Evolutionary conservation across 257 asterid genomes (phyloP).

Genomic region (Solanum etuberosum): DNA sequence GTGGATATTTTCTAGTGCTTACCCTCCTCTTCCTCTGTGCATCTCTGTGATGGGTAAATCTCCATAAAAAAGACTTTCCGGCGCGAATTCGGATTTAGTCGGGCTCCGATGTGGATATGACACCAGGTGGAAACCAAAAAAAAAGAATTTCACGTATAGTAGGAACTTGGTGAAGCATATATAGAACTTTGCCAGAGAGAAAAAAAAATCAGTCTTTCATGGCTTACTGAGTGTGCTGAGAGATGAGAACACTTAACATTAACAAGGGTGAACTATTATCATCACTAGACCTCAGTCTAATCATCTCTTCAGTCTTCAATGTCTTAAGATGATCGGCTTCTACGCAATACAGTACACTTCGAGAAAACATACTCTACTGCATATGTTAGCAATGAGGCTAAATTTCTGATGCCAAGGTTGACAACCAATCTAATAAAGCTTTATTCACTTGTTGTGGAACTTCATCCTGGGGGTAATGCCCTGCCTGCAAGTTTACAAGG

Average conservation of each 20-base stretch:
- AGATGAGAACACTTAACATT: neutral
- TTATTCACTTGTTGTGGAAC: constrained; percentile 77
- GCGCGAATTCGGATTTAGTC: too few relatives aligned
- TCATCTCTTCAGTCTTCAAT: neutral
- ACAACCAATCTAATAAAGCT: constrained; percentile 74
- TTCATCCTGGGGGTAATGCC: constrained; percentile 94
- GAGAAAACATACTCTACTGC: neutral
- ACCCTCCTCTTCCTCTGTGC: too few relatives aligned
- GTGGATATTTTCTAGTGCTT: neutral
- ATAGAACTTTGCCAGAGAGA: neutral
- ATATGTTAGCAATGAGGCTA: neutral
- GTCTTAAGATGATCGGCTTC: neutral
- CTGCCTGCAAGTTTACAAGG: constrained; percentile 70
- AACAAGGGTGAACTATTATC: neutral
- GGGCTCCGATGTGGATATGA: too few relatives aligned
- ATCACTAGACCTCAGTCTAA: neutral
- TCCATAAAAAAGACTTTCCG: too few relatives aligned
- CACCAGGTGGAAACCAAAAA: too few relatives aligned
- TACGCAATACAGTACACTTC: neutral
- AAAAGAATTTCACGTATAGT: neutral
- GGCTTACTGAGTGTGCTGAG: neutral
- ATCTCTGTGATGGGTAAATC: too few relatives aligned
- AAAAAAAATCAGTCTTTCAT: neutral
- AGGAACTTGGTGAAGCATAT: neutral
- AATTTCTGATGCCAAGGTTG: constrained; percentile 14